These are phyloP conservation scores for Claviceps africana DNA, from an alignment of 2,329 filamentous ascomycete genomes.

Conservation along the genomic window DNA sequence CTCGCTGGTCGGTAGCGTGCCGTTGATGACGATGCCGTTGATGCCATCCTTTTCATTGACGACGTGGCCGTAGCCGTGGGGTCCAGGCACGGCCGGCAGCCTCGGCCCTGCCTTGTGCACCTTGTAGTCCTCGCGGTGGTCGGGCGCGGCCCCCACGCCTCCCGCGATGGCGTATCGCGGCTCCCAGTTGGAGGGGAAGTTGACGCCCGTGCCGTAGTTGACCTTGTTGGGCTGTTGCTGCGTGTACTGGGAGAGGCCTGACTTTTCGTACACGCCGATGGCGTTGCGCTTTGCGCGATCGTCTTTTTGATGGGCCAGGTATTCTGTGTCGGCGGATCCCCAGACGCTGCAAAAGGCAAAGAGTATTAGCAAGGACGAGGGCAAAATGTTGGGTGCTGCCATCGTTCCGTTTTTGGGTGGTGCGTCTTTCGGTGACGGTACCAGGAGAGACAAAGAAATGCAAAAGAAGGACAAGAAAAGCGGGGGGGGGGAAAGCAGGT, in stretches of 20 bases:
- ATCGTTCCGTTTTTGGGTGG: no score
- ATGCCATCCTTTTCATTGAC: slow-evolving; percentile 53
- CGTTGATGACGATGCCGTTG: slow-evolving; percentile 60
- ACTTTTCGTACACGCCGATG: slow-evolving; percentile 58
- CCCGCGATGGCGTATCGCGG: slow-evolving; percentile 68
- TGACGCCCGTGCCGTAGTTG: slow-evolving; percentile 56
- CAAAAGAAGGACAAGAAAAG: no score
- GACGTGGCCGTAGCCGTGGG: slow-evolving; percentile 43
- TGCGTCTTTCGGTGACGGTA: no score
- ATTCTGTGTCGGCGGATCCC: slow-evolving; percentile 67
- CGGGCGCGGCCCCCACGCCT: slow-evolving; percentile 57
- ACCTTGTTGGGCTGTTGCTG: slow-evolving; percentile 36
- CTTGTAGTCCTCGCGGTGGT: slow-evolving; percentile 62
- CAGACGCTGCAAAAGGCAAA: slow-evolving; percentile 42
- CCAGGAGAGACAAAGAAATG: no score
- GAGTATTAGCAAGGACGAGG: slow-evolving; percentile 2
- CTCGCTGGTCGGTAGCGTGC: slow-evolving; percentile 51
- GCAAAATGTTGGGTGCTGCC: neutral
- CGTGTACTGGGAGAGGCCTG: slow-evolving; percentile 64
- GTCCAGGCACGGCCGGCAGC: slow-evolving; percentile 39
- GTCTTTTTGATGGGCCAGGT: slow-evolving; percentile 48
- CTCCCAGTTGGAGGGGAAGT: slow-evolving; percentile 77
- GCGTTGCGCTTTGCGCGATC: slow-evolving; percentile 64
- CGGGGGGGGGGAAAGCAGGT: neutral
- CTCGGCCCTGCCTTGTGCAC: slow-evolving; percentile 55